Evolutionary conservation across 2,329 filamentous ascomycete genomes (phyloP).

Genomic region (Aureobasidium sp.): DNA sequence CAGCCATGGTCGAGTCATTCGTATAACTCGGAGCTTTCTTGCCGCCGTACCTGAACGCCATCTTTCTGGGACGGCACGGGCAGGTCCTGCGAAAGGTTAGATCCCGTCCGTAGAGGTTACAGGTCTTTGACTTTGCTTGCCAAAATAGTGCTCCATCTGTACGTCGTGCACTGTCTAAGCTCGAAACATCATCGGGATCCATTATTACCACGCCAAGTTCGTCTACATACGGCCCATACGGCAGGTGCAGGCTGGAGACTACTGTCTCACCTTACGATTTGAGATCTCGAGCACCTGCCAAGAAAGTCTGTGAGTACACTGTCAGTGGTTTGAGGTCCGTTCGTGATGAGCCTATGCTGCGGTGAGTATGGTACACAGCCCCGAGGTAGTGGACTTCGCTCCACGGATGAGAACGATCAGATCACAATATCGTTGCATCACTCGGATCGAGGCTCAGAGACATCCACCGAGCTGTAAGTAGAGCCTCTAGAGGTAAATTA

Average conservation of each 20-base stretch:
- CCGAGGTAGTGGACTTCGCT: not conserved
- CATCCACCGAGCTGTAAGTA: not conserved
- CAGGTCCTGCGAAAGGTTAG: not conserved
- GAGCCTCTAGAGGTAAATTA: not conserved
- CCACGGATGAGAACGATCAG: not conserved
- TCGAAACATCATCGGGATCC: not conserved
- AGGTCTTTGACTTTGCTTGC: not conserved
- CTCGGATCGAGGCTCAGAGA: not conserved
- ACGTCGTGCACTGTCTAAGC: not conserved
- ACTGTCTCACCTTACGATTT: constrained; percentile 9
- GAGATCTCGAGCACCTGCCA: not conserved
- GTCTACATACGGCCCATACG: not conserved
- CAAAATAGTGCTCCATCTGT: constrained; percentile 8
- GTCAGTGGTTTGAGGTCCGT: not conserved
- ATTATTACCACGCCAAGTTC: constrained; percentile 2
- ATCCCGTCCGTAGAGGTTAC: not conserved
- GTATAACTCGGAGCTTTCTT: not conserved
- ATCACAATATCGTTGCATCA: not conserved
- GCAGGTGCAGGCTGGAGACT: not conserved
- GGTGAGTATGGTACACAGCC: not conserved
- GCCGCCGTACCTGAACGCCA: not conserved
- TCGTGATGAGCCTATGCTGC: not conserved
- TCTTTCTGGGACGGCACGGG: constrained; percentile 1
- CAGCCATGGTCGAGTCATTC: not conserved
- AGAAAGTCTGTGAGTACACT: not conserved